Evolutionary conservation across 1,284 basidiomycete species (phyloP), one percentile per base, ranked within the genome.

Genomic region (Boletellus dicymbophilus): DNA sequence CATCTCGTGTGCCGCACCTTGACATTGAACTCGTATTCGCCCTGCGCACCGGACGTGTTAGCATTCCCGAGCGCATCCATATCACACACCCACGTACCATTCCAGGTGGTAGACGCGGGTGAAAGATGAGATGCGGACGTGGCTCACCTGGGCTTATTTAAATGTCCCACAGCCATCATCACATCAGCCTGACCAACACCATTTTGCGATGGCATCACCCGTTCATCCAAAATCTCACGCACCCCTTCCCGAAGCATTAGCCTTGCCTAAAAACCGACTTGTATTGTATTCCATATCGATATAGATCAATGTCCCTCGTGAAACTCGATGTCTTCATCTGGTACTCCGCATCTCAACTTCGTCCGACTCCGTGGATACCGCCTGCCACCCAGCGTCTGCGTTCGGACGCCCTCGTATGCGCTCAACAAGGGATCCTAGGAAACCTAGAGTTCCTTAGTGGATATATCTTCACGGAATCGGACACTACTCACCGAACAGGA

Each of bases 291-390:
- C 28, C 10, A 3, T 28, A 13, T 10, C 28, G 15, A 28, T 13
- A 28, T n/a, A n/a, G n/a, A n/a, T n/a, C n/a, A n/a, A n/a, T n/a
- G n/a, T n/a, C n/a, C n/a, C n/a, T n/a, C n/a, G n/a, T n/a, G n/a
- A n/a, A n/a, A n/a, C n/a, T n/a, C n/a, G n/a, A n/a, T n/a, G n/a
- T 10, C 28, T 10, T 30, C 18, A 53, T 22, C 45, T 44, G 39
- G 37, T 28, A 1, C 33, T 67, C 56, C 61, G 58, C 59, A 65
- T 85, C 70, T 88, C 88, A 44, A 88, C 75, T 55, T 88, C 85
- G 53, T 89, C 87, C 2, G 77, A 80, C 45, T 88, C 86, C 30
- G 83, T 88, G 26, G 86, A 81, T 45, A 90, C 81, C 18, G 84
- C 83, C 68, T 86, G 75, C 88, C 88, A 90, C 15, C 88, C 88